Base-by-base conservation (phyloP, 2,329 filamentous ascomycete species). In the Pestalotiopsis sp. region DNA sequence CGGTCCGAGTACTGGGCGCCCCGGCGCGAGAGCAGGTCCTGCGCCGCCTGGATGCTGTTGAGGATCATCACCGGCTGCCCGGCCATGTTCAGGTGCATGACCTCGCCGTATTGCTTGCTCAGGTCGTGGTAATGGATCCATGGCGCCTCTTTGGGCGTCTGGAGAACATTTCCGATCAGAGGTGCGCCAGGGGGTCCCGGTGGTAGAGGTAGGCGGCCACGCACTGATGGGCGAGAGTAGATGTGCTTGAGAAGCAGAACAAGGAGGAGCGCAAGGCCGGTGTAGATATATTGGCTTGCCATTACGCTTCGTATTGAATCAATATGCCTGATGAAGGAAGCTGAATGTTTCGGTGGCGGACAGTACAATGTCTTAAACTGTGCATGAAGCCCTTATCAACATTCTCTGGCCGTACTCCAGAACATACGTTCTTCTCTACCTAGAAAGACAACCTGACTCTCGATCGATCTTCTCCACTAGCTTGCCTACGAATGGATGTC, bases 91-190 rank as follows among this genome's bases (percentile, higher is more conserved):
- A 75, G 68, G 59, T 75, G 59, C 25, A 73, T 60, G 12, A 75
- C 52, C 7, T 71, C 71, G 3, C 71, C 73, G 57, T 74, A 70
- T 3, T 31, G 27, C 36, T 67, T 70, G 62, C 69, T 65, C 72
- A 71, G 73, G 49, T 63, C 38, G 66, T 70, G 49, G 49, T 69
- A 71, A 14, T 72, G 71, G 17, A 68, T 49, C 73, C 73, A 74
- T 20, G 68, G 41, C 23, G 68, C 66, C 17, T 64, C 66, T 38
- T 71, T 68, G 11, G 69, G 68, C 5, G 62, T 45, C 56, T 74
- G 72, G 49, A 72, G 69, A 9, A 68, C 56, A 49, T 74, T 74
- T n/a, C 73, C 73, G 27, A 74, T 70, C 5, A 74, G 4, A 6
- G 73, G 73, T 1, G 70, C 56, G 17, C 69, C 59, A 3, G 45